Percentiles rank a stretch among this genome's conserved stretches.
Evolutionary conservation across 2,329 filamentous ascomycete species (phyloP).

Genomic region (Rutstroemia sp.): DNA sequence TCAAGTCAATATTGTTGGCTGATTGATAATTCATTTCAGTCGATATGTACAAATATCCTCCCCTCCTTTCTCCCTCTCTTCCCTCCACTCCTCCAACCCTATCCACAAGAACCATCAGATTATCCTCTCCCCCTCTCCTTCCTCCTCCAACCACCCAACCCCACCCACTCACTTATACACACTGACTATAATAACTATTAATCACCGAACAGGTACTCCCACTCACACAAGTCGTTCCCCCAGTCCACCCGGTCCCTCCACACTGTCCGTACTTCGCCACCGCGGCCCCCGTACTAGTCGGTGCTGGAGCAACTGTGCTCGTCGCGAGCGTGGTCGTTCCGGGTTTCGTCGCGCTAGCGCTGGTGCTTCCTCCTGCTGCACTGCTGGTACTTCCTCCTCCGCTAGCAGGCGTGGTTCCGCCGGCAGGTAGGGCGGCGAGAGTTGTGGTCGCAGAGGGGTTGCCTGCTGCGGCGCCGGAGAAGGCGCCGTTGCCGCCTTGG

Average conservation of each 20-base stretch:
- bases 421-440: not conserved
- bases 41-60: no score
- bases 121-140: no score
- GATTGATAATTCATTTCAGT: no score
- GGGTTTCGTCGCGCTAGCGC: not conserved
- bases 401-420: not conserved
- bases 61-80: no score
- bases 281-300: not conserved
- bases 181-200: slow-evolving; percentile 20
- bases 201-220: slow-evolving; percentile 14
- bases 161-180: slow-evolving; percentile 11
- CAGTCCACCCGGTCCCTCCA: slow-evolving; percentile 19
- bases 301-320: not conserved
- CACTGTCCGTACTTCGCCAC: slow-evolving; percentile 19
- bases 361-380: not conserved
- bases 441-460: not conserved
- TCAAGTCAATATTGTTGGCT: no score
- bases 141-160: no score
- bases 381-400: not conserved
- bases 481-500: slow-evolving; percentile 5
- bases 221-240: slow-evolving; percentile 14
- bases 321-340: not conserved
- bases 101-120: no score
- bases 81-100: no score
- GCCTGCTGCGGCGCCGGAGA: not conserved